A percentile compares a stretch with the other conserved stretches of the same genome.
Evolutionary conservation across 768 basidiomycete species (phyloP).

Genomic region (Gyrodon lividus): DNA sequence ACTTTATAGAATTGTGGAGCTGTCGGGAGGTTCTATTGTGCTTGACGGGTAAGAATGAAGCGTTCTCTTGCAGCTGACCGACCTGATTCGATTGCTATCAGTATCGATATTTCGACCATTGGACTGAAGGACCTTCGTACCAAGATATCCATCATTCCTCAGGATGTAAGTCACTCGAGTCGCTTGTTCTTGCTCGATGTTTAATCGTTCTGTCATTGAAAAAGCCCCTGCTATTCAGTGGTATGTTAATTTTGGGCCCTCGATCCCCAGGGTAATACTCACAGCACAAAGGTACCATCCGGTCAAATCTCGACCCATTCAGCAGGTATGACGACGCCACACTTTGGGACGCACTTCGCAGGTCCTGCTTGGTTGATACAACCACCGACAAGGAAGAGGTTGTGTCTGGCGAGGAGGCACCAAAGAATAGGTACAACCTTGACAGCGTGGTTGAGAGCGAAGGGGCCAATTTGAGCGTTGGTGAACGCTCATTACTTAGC

Average conservation of each 20-base stretch:
- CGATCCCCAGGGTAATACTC: constrained; percentile 34
- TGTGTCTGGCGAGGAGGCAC: constrained; percentile 10
- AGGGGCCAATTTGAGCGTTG: constrained; percentile 50
- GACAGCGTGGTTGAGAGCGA: constrained; percentile 54
- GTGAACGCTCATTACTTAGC: constrained; percentile 47
- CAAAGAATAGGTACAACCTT: constrained; percentile 43
- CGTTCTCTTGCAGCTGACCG: not conserved
- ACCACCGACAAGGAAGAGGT: constrained; percentile 18
- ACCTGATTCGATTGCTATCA: constrained; percentile 22
- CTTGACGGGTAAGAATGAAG: constrained; percentile 53
- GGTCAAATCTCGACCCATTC: constrained; percentile 61
- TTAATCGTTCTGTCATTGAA: constrained; percentile 4
- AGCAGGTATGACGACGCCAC: constrained; percentile 60
- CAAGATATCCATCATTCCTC: constrained; percentile 64
- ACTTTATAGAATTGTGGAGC: constrained; percentile 69
- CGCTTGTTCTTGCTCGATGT: constrained; percentile 1
- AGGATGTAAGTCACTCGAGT: constrained; percentile 47
- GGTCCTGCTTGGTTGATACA: constrained; percentile 47
- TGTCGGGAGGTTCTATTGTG: constrained; percentile 54
- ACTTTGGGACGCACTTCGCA: constrained; percentile 72
- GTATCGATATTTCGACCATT: constrained; percentile 65
- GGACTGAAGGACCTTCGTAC: constrained; percentile 63
- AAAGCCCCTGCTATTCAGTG: constrained; percentile 58
- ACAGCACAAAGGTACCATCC: constrained; percentile 49
- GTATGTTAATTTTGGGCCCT: constrained; percentile 36